A percentile compares a stretch with the other conserved stretches of the same genome.
phyloP scores from a whole-genome alignment of 2,329 filamentous ascomycete genomes.

The Colletotrichum trifolii region DNA sequence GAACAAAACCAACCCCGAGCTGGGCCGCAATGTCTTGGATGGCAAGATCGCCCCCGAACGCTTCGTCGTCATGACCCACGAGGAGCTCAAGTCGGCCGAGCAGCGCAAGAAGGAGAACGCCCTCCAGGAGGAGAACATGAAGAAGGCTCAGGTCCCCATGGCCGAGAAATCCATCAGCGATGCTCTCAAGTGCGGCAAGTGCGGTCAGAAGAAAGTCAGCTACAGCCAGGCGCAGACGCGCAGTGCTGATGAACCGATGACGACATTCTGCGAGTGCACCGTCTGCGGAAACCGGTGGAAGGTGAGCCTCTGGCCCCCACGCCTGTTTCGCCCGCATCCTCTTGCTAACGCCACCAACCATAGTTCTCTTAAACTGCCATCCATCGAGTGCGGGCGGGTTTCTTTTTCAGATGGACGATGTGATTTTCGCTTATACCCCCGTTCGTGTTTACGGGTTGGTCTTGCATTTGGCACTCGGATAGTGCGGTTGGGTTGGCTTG shows the following conservation, averaged over 20 bases:
- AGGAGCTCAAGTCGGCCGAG: constrained; percentile 90
- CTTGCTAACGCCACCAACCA: constrained; percentile 33
- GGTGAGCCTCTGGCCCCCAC: constrained; percentile 55
- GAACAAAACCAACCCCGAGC: constrained; percentile 84
- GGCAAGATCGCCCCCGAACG: constrained; percentile 77
- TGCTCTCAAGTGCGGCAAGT: constrained; percentile 89
- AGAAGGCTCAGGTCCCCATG: constrained; percentile 94
- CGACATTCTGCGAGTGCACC: constrained; percentile 79
- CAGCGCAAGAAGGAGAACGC: constrained; percentile 80
- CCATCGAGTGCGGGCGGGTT: background rate
- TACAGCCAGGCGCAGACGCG: constrained; percentile 97
- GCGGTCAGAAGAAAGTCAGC: constrained; percentile 91
- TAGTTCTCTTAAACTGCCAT: constrained; percentile 35
- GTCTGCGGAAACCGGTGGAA: constrained; percentile 79
- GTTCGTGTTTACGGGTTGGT: constrained; percentile 31
- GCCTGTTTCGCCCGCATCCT: background rate
- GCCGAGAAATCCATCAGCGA: constrained; percentile 91
- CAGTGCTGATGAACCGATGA: constrained; percentile 93
- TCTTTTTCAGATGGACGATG: constrained; percentile 27
- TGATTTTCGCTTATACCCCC: constrained; percentile 36
- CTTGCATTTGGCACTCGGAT: constrained; percentile 35
- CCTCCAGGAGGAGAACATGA: constrained; percentile 93
- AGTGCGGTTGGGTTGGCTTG: constrained; percentile 35
- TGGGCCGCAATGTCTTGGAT: constrained; percentile 79
- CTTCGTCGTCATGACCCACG: constrained; percentile 88